These are phyloP conservation scores for Hymenoscyphus salicellus DNA, from an alignment of 2,329 filamentous ascomycete species.

Conservation along the genomic window DNA sequence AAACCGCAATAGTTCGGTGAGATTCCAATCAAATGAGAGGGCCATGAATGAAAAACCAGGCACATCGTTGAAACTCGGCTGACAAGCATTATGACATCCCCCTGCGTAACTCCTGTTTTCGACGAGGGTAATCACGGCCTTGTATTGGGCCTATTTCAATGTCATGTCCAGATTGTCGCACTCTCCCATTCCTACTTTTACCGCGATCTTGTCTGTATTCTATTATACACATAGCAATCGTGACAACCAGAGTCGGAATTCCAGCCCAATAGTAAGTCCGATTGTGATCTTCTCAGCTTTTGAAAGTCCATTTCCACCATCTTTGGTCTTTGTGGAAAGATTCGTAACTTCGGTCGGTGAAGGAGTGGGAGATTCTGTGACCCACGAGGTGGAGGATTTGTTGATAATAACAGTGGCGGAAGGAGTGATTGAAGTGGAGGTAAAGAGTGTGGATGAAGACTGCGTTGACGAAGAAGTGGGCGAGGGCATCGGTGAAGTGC, in stretches of 20 bases:
- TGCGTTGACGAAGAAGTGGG: not conserved
- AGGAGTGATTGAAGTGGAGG: not conserved
- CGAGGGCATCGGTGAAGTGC: not conserved
- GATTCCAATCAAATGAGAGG: too few species aligned
- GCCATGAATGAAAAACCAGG: too few species aligned
- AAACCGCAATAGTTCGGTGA: too few species aligned
- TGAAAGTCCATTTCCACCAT: not conserved
- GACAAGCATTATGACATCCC: too few species aligned
- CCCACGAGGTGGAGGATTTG: not conserved
- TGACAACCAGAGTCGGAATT: not conserved
- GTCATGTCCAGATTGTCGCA: too few species aligned
- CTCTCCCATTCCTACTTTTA: not conserved
- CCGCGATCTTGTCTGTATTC: not conserved
- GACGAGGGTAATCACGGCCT: too few species aligned
- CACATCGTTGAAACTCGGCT: too few species aligned
- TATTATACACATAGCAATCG: not conserved
- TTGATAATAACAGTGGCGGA: not conserved
- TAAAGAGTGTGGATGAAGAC: too few species aligned
- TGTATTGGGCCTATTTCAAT: too few species aligned
- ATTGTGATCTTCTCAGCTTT: not conserved
- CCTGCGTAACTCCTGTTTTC: too few species aligned
- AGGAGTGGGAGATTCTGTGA: not conserved
- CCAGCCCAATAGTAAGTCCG: not conserved
- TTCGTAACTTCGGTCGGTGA: not conserved
- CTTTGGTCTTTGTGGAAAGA: not conserved